Evolutionary conservation across 2,329 filamentous ascomycete genomes (phyloP), one percentile per base, ranked within the genome.

Genomic region (Neonectria magnoliae): DNA sequence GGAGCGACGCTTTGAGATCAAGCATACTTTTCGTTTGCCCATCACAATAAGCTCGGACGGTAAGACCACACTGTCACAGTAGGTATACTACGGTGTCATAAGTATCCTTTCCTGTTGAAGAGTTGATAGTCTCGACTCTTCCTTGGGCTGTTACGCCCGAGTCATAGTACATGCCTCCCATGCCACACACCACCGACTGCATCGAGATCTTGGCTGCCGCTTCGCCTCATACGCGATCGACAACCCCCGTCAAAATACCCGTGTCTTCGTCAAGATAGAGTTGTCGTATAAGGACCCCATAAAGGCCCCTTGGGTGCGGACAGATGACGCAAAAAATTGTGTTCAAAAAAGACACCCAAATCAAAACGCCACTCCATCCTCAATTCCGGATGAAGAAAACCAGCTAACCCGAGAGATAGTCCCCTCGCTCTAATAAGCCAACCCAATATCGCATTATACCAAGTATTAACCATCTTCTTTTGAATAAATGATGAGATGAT

Each of bases 301-400:
- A 7, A 38, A 62, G 48, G 42, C 38, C 29, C 13, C 13, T 53
- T 54, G 47, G 29, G 31, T 13, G 14, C 7, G 7, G 36, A 25
- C 16, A 38, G 38, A 48, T 31, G 31, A 54, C 44, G 18, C 29
- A 52, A 65, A 16, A 54, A 62, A 29, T 9, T 9, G 36, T 57
- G 20, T 27, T 57, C 33, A 48, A 25, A 38, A 52, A 45, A 50
- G 53, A 58, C 52, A 41, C n/a, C 56, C 42, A 64, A 61, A 62
- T 59, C 54, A 67, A 62, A 57, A 65, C 47, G 48, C 59, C 62
- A 25, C 63, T 67, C 59, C 64, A 58, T 54, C 50, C 65, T 57
- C 57, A 38, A 71, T 65, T 64, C 66, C 57, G 27, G 55, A 45
- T 29, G 33, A 61, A 36, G 41, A 52, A 60, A 59, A 50, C 51